Conservation (phyloP, 192 early-diverging fungal genomes). For the Entomortierella chlamydospora region DNA sequence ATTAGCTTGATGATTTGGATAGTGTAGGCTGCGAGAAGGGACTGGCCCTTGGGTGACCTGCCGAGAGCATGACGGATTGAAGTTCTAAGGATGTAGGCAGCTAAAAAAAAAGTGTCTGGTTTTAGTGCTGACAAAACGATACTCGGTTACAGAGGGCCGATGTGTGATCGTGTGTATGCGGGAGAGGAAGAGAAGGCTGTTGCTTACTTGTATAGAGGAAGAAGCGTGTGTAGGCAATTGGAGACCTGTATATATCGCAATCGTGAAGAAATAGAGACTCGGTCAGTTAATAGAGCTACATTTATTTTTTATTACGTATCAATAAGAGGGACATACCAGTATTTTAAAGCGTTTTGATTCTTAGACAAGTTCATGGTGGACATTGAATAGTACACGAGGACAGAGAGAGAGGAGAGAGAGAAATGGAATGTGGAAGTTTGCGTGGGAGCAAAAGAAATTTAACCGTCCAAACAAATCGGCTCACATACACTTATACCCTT, state of each 20-base stretch:
- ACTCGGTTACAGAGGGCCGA: not conserved
- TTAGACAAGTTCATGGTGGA: too few species aligned
- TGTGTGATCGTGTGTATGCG: too few species aligned
- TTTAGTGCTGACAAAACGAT: conserved; percentile 8
- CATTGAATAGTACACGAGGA: too few species aligned
- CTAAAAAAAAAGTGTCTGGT: conserved; percentile 2
- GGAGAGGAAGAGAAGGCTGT: not conserved
- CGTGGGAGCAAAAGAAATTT: too few species aligned
- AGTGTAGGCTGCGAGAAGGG: conserved; percentile 5
- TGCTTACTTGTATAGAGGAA: conserved; percentile 35
- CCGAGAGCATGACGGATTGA: conserved; percentile 34
- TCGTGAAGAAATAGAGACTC: not conserved
- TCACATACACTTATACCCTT: too few species aligned
- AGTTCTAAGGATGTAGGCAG: conserved; percentile 23
- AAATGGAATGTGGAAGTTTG: too few species aligned
- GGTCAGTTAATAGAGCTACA: too few species aligned
- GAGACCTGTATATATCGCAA: too few species aligned
- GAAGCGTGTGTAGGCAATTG: conserved; percentile 42
- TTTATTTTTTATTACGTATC: too few species aligned
- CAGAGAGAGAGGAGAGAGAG: too few species aligned
- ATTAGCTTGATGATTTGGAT: conserved; percentile 25
- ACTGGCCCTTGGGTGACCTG: conserved; percentile 43
- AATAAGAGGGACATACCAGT: conserved; percentile 11
- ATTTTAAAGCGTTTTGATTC: conserved; percentile 38
- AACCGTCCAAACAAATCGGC: too few species aligned